Conservation (phyloP, 2,329 filamentous ascomycete genomes). For the Cladosporium sp. region DNA sequence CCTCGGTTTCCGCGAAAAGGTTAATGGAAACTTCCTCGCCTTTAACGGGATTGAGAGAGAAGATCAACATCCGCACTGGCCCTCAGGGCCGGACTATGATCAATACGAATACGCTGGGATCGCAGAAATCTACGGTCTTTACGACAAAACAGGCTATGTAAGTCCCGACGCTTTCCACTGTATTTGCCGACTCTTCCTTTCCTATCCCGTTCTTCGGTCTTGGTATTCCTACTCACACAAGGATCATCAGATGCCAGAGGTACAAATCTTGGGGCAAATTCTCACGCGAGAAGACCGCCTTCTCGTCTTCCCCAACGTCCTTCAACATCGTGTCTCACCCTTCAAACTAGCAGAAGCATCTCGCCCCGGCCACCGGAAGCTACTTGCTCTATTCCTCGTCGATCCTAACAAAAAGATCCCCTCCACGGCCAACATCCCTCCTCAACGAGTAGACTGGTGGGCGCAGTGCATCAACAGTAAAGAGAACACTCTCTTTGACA, state of each 20-base stretch:
- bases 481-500: conserved; percentile 82
- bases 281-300: conserved; percentile 45
- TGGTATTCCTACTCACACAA: too few relatives aligned
- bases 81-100: neutral
- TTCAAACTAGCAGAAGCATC: conserved; percentile 48
- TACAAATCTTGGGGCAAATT: conserved; percentile 48
- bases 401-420: conserved; percentile 49
- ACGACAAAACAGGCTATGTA: too few relatives aligned
- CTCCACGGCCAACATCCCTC: conserved; percentile 45
- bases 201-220: too few relatives aligned
- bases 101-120: neutral
- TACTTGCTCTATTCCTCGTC: conserved; percentile 48
- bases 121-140: too few relatives aligned
- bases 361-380: conserved; percentile 53
- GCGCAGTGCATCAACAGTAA: conserved; percentile 27
- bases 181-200: too few relatives aligned
- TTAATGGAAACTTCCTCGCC: neutral
- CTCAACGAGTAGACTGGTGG: conserved; percentile 44
- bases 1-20: conserved; percentile 46
- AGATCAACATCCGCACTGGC: neutral
- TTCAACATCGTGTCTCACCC: conserved; percentile 49
- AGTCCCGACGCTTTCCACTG: too few relatives aligned
- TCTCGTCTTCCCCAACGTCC: conserved; percentile 51
- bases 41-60: too few relatives aligned
- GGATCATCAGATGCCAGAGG: too few relatives aligned